Evolutionary conservation across 768 basidiomycete species (phyloP).

Genomic region (Suillus alpinus): DNA sequence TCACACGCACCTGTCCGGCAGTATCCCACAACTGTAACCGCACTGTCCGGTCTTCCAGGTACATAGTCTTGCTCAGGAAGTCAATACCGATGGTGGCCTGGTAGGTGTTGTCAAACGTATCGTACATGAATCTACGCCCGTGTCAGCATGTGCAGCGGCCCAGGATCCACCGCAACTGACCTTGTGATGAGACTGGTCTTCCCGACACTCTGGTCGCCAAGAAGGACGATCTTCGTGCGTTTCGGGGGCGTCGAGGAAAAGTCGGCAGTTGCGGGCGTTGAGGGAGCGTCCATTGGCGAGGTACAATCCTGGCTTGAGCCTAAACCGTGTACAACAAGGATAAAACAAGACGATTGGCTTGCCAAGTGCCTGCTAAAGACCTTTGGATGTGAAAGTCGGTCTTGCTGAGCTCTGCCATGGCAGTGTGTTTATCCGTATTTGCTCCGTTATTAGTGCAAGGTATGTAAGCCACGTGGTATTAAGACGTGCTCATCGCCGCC

Average conservation of each 20-base stretch:
- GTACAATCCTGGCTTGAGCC: background rate
- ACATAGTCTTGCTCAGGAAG: conserved; percentile 99
- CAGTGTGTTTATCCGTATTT: conserved; percentile 28
- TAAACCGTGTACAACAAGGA: background rate
- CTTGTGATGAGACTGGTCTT: conserved; percentile 99
- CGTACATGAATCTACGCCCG: conserved; percentile 86
- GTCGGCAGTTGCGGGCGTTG: conserved; percentile 74
- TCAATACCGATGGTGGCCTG: conserved; percentile 98
- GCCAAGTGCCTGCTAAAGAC: background rate
- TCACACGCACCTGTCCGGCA: conserved; percentile 73
- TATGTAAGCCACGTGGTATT: background rate
- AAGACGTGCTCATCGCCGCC: background rate
- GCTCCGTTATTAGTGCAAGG: background rate
- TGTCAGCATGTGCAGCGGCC: background rate
- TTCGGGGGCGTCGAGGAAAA: conserved; percentile 89
- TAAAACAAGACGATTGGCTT: background rate
- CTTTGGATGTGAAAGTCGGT: conserved; percentile 3
- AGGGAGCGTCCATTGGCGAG: conserved; percentile 44
- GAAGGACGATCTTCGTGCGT: conserved; percentile 93
- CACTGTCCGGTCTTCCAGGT: conserved; percentile 97
- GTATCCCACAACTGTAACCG: conserved; percentile 99
- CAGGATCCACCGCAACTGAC: conserved; percentile 38
- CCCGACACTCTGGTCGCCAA: conserved; percentile 97
- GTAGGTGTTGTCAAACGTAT: conserved; percentile 99
- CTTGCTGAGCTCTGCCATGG: background rate